These are phyloP conservation scores for Mimosa bimucronata DNA, from an alignment of 306 rosid genomes.

Conservation along the genomic window DNA sequence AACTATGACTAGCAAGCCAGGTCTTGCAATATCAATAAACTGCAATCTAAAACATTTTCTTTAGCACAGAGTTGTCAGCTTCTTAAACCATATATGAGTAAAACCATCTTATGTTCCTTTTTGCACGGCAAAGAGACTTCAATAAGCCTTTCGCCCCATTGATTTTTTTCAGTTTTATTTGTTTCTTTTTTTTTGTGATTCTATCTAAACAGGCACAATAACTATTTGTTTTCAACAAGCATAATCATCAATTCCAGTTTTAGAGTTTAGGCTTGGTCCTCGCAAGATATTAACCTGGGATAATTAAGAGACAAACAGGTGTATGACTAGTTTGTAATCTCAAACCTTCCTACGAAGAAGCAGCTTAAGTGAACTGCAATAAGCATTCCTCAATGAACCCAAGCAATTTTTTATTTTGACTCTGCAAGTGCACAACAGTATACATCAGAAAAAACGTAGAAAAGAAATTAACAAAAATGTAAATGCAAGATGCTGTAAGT, in stretches of 20 bases:
- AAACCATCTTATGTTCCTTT: conserved; percentile 17
- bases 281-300: conserved; percentile 20
- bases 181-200: neutral
- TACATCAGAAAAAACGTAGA: conserved; percentile 23
- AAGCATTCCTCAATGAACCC: conserved; percentile 92
- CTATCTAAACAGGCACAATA: conserved; percentile 1
- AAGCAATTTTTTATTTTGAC: conserved; percentile 94
- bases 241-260: conserved; percentile 11
- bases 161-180: neutral
- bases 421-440: conserved; percentile 57
- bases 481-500: conserved; percentile 29
- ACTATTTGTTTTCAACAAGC: conserved; percentile 4
- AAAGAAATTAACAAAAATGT: conserved; percentile 17
- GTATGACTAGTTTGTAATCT: conserved; percentile 27
- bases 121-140: conserved; percentile 1
- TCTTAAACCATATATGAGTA: neutral
- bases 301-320: conserved; percentile 34
- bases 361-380: conserved; percentile 94
- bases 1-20: neutral
- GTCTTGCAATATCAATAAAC: conserved; percentile 21
- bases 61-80: conserved; percentile 1
- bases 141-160: neutral
- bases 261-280: neutral
- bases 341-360: conserved; percentile 97
- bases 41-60: conserved; percentile 13